These are phyloP conservation scores for Agarophyton chilense DNA, from an alignment of 23 red algal genomes.

Conservation along the genomic window DNA sequence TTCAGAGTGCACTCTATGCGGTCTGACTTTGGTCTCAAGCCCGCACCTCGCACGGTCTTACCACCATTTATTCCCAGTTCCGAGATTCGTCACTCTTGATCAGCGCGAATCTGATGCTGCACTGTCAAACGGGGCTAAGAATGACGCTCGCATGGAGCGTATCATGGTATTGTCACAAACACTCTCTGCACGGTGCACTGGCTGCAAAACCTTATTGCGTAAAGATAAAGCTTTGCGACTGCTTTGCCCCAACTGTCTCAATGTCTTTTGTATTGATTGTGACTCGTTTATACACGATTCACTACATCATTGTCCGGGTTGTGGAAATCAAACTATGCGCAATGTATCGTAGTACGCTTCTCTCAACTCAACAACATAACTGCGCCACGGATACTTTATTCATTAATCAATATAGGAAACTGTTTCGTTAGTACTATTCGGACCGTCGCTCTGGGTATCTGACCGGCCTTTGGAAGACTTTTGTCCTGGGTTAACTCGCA, in stretches of 20 bases:
- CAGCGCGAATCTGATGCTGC: neutral
- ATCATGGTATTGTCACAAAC: neutral
- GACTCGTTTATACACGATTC: slow-evolving; percentile 92
- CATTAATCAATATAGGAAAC: neutral
- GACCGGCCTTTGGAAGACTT: neutral
- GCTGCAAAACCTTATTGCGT: slow-evolving; percentile 47
- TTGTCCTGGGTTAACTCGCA: neutral
- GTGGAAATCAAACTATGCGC: slow-evolving; percentile 30
- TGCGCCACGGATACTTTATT: slow-evolving; percentile 7
- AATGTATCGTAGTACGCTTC: neutral
- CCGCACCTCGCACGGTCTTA: slow-evolving; percentile 96
- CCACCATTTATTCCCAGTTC: slow-evolving; percentile 96
- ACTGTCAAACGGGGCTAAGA: neutral
- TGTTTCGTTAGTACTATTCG: slow-evolving; percentile 12
- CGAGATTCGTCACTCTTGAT: slow-evolving; percentile 66
- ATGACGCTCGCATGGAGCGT: neutral
- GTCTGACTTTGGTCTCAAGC: slow-evolving; percentile 79
- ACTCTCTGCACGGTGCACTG: slow-evolving; percentile 53
- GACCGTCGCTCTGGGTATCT: neutral
- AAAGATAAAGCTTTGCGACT: slow-evolving; percentile 50
- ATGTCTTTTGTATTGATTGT: slow-evolving; percentile 90
- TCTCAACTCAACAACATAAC: neutral
- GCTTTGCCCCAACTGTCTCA: slow-evolving; percentile 76
- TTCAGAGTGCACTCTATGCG: slow-evolving; percentile 88
- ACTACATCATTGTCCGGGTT: slow-evolving; percentile 89